phyloP scores from a whole-genome alignment of 148 eudicot genomes.

The Spergularia bocconei region DNA sequence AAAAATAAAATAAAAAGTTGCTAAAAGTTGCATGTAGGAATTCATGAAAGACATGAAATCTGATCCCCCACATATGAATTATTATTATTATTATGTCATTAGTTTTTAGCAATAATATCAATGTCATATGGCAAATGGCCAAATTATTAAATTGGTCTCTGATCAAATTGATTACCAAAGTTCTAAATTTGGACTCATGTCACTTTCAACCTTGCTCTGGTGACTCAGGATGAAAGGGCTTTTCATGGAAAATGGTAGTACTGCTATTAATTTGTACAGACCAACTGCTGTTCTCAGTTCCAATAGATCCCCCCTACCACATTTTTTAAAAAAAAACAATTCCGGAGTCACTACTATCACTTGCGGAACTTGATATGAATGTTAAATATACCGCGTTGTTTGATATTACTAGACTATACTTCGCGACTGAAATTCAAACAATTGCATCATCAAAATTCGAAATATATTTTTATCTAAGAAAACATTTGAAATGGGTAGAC shows the following conservation, averaged over 20 bases:
- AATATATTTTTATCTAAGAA: no score
- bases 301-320: constrained; percentile 3
- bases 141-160: not conserved
- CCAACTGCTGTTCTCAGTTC: constrained; percentile 12
- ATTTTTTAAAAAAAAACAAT: not conserved
- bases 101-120: constrained; percentile 5
- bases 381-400: no score
- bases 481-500: no score
- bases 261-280: constrained; percentile 12
- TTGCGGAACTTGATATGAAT: not conserved
- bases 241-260: constrained; percentile 13
- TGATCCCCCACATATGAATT: not conserved
- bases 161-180: constrained; percentile 10
- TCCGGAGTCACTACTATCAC: not conserved
- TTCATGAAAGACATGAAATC: not conserved
- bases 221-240: constrained; percentile 12
- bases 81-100: not conserved
- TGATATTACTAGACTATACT: no score
- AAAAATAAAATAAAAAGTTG: not conserved
- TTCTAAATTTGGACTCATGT: constrained; percentile 29
- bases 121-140: not conserved
- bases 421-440: no score
- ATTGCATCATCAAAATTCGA: no score
- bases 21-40: not conserved
- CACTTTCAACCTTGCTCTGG: constrained; percentile 27